These are phyloP conservation scores for Penicillium freii DNA, from an alignment of 2,329 filamentous ascomycete species.

Conservation along the genomic window DNA sequence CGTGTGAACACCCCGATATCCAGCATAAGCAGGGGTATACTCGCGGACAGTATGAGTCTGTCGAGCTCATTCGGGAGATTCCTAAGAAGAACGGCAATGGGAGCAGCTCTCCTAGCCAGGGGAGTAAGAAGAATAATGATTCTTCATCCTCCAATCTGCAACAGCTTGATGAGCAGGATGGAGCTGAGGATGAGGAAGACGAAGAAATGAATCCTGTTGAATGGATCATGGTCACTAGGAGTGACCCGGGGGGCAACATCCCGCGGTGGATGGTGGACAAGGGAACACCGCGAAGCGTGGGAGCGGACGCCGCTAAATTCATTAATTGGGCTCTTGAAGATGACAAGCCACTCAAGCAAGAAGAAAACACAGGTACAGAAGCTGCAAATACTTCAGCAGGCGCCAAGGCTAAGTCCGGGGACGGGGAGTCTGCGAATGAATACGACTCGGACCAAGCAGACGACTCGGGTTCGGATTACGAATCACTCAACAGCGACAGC, in stretches of 20 bases:
- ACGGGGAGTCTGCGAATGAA: slow-evolving; percentile 2
- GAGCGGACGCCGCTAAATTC: slow-evolving; percentile 76
- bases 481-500: slow-evolving; percentile 15
- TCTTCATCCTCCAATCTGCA: slow-evolving; percentile 31
- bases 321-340: slow-evolving; percentile 69
- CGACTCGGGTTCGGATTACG: slow-evolving; percentile 20
- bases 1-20: slow-evolving; percentile 72
- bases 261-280: slow-evolving; percentile 89
- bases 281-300: slow-evolving; percentile 77
- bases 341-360: slow-evolving; percentile 44
- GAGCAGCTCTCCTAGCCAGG: slow-evolving; percentile 8
- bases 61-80: slow-evolving; percentile 86
- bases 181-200: slow-evolving; percentile 36
- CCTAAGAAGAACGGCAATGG: slow-evolving; percentile 41
- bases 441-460: slow-evolving; percentile 11
- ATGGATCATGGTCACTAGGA: slow-evolving; percentile 90
- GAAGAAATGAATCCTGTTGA: slow-evolving; percentile 67
- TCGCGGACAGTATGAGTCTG: slow-evolving; percentile 82
- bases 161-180: slow-evolving; percentile 19
- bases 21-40: slow-evolving; percentile 71
- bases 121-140: slow-evolving; percentile 36
- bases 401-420: background rate
- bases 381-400: background rate
- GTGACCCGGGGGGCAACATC: slow-evolving; percentile 83
- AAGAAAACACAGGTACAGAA: background rate